phyloP scores from a whole-genome alignment of 768 basidiomycete genomes.

The Kwoniella europaea region DNA sequence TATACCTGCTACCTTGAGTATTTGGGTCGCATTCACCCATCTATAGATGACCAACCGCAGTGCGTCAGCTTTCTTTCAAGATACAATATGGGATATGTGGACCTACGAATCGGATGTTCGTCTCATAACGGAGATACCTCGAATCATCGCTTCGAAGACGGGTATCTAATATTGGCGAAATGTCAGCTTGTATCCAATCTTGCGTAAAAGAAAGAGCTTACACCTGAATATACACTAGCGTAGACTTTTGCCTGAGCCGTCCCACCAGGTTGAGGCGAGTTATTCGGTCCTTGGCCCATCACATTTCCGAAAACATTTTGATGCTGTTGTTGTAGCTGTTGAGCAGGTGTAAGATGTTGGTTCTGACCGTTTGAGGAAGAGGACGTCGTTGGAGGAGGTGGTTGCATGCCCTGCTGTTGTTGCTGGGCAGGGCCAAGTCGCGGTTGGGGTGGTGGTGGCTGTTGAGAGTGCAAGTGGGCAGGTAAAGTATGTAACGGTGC shows the following conservation, averaged over 20 bases:
- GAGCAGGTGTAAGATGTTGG: slow-evolving; percentile 22
- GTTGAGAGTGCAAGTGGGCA: slow-evolving; percentile 26
- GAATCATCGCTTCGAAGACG: slow-evolving; percentile 98
- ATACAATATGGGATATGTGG: not conserved
- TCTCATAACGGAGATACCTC: slow-evolving; percentile 98
- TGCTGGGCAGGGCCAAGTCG: slow-evolving; percentile 18
- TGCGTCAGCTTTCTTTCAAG: not conserved
- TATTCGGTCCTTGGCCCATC: slow-evolving; percentile 32
- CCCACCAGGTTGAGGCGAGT: slow-evolving; percentile 17
- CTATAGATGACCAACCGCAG: slow-evolving; percentile 13
- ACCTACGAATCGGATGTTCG: slow-evolving; percentile 81
- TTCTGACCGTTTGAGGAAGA: not conserved
- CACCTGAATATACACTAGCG: slow-evolving; percentile 57
- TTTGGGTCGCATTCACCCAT: slow-evolving; percentile 92
- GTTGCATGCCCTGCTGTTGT: slow-evolving; percentile 20
- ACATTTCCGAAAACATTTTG: slow-evolving; percentile 36
- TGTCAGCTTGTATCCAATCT: not conserved
- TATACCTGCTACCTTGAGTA: slow-evolving; percentile 96
- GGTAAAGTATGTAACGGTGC: slow-evolving; percentile 36
- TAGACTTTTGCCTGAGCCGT: slow-evolving; percentile 48
- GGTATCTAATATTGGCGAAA: slow-evolving; percentile 57
- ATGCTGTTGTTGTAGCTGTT: slow-evolving; percentile 39
- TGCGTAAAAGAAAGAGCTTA: slow-evolving; percentile 34
- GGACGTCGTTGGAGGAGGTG: not conserved
- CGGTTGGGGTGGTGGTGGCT: slow-evolving; percentile 28